Evolutionary conservation across 2,329 filamentous ascomycete genomes (phyloP).

Genomic region (Beauveria australis): DNA sequence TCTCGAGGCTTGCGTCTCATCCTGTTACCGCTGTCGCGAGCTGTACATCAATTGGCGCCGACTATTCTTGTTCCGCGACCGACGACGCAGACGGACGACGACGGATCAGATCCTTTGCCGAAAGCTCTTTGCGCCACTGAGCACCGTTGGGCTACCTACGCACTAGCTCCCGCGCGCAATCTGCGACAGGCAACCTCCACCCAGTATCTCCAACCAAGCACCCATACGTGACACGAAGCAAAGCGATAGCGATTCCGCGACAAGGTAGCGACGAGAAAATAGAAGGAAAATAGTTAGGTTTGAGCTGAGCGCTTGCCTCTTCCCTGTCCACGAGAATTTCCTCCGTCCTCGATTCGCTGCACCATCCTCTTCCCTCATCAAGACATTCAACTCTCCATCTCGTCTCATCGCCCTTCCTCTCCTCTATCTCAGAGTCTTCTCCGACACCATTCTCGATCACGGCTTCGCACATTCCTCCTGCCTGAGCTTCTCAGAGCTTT

Average conservation of each 20-base stretch:
- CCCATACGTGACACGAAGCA: conserved; percentile 11
- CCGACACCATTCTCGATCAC: conserved; percentile 2
- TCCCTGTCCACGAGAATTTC: conserved; percentile 28
- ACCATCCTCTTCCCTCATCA: conserved; percentile 21
- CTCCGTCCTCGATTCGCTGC: conserved; percentile 30
- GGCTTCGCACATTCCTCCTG: conserved; percentile 2
- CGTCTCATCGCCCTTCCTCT: conserved; percentile 23
- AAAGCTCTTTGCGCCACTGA: background rate
- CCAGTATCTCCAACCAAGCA: background rate
- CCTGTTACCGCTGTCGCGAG: background rate
- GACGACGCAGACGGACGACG: conserved; percentile 1
- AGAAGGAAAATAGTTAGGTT: conserved; percentile 21
- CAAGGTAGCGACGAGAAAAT: background rate
- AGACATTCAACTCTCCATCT: conserved; percentile 25
- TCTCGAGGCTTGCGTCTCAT: background rate
- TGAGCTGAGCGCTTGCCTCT: conserved; percentile 31
- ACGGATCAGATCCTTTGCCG: background rate
- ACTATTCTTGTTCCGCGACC: background rate
- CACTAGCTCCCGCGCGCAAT: background rate
- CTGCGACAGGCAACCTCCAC: background rate
- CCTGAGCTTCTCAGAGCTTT: conserved; percentile 13
- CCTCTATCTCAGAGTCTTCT: conserved; percentile 3
- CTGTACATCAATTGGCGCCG: background rate
- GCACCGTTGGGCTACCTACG: background rate
- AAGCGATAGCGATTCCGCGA: conserved; percentile 2